These are phyloP conservation scores for Taxillus chinensis DNA, from an alignment of 164 flowering plant genomes.

Conservation along the genomic window DNA sequence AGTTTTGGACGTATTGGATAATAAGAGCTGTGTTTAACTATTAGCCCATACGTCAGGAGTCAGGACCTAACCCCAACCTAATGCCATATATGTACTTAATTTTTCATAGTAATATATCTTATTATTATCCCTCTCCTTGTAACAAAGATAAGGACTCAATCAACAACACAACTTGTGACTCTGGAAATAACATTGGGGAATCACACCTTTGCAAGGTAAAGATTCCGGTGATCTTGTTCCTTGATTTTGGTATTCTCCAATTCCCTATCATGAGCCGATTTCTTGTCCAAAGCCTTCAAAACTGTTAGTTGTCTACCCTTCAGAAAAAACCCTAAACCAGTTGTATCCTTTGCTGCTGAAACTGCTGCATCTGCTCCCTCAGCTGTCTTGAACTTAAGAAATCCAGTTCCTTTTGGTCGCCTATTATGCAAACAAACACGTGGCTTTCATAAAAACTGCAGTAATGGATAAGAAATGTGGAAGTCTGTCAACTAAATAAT, in stretches of 20 bases:
- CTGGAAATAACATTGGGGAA: background rate
- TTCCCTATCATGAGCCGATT: conserved; percentile 65
- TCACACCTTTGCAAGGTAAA: conserved; percentile 75
- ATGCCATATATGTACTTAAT: too few species aligned
- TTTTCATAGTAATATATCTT: too few species aligned
- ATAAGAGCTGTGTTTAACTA: too few species aligned
- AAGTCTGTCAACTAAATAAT: background rate
- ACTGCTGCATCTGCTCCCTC: conserved; percentile 66
- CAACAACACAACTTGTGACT: background rate
- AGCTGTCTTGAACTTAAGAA: conserved; percentile 61
- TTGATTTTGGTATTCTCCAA: conserved; percentile 48
- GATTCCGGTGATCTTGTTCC: conserved; percentile 68
- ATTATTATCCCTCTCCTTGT: too few species aligned
- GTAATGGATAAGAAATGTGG: background rate
- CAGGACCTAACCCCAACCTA: too few species aligned
- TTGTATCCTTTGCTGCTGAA: conserved; percentile 45
- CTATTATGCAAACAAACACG: conserved; percentile 28
- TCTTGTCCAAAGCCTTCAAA: conserved; percentile 80
- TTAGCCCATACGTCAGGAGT: too few species aligned
- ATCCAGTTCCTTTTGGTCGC: conserved; percentile 91
- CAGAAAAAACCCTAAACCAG: conserved; percentile 59
- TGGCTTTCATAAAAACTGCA: conserved; percentile 5
- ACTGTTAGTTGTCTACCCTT: conserved; percentile 76
- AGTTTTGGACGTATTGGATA: too few species aligned
- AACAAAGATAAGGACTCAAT: too few species aligned